Evolutionary conservation across 257 asterid species (phyloP), one percentile per base, ranked within the genome.

Genomic region (Osmanthus fragrans): DNA sequence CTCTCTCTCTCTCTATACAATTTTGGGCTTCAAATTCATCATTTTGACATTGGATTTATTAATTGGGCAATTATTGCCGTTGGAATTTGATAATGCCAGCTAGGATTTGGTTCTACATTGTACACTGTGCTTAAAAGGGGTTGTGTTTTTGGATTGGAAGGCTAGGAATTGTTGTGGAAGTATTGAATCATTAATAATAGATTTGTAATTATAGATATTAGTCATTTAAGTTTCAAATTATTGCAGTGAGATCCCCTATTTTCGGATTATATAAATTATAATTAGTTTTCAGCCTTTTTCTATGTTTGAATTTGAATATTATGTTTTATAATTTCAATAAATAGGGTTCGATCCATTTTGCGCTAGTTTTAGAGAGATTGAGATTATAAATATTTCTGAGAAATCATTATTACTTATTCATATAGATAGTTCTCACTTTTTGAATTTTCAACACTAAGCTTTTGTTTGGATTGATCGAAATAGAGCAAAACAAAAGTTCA

Each of bases 1-100:
- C 71, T 21, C 25, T 27, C 80, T 54, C 82, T 71, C 81, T 74
- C 84, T 12, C 71, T 21, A 19, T 34, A 9, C 63, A 18, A 23
- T 60, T 23, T 23, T 60, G 76, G 34, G 42, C 37, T 82, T 86
- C 85, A 74, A 80, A 42, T 47, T 67, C 75, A 80, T 73, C 23
- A 21, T 60, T 60, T 60, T 8, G 68, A 60, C 33, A 23, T 25
- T 60, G 23, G 12, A 11, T 21, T 60, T 60, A 73, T 56, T 82
- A 79, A 82, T 68, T 71, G 76, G 36, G 39, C 65, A 47, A 79
- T 83, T 82, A 78, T 76, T 82, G 87, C 84, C 86, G 87, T 83
- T 85, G 30, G 30, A 80, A 82, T 82, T 73, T 73, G 49, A 87
- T 85, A 83, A 40, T 72, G 77, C 83, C 88, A 87, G 69, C 1